phyloP scores from a whole-genome alignment of 305 asterid species.

The Stenogyne calaminthoides region DNA sequence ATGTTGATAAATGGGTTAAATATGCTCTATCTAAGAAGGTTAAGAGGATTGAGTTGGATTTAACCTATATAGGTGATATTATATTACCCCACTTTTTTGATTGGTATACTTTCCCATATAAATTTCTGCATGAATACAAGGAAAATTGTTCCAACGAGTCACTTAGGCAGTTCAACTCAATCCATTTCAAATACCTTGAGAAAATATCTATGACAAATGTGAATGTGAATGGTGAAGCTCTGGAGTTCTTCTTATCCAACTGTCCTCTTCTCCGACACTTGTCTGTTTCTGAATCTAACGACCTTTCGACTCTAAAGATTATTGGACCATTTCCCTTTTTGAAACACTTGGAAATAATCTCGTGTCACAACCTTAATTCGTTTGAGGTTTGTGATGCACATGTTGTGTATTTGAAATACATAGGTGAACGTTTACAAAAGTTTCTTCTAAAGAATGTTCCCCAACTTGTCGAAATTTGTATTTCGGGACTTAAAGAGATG shows the following conservation, averaged over 20 bases:
- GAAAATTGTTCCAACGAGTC: too few species aligned
- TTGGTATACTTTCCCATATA: background rate
- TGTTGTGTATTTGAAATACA: background rate
- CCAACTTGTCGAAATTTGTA: background rate
- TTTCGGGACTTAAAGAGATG: background rate
- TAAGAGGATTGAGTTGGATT: conserved; percentile 11
- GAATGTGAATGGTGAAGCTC: conserved; percentile 15
- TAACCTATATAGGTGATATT: too few species aligned
- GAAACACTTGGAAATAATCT: conserved; percentile 9
- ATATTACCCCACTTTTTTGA: too few species aligned
- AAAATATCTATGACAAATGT: background rate
- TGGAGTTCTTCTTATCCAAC: background rate
- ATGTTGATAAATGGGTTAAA: conserved; percentile 9
- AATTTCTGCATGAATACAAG: too few species aligned
- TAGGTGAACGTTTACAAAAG: background rate
- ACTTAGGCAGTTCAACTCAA: background rate
- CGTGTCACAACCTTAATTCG: background rate
- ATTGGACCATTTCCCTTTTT: background rate
- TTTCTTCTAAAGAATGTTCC: background rate
- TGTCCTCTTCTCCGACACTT: conserved; percentile 22
- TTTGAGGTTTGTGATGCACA: conserved; percentile 11
- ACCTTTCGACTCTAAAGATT: background rate
- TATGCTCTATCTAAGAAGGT: conserved; percentile 16
- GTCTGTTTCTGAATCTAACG: background rate
- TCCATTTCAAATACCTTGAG: background rate